phyloP scores from a whole-genome alignment of 108 stramenopile genomes.

The Pseudonitzschia multiseries region DNA sequence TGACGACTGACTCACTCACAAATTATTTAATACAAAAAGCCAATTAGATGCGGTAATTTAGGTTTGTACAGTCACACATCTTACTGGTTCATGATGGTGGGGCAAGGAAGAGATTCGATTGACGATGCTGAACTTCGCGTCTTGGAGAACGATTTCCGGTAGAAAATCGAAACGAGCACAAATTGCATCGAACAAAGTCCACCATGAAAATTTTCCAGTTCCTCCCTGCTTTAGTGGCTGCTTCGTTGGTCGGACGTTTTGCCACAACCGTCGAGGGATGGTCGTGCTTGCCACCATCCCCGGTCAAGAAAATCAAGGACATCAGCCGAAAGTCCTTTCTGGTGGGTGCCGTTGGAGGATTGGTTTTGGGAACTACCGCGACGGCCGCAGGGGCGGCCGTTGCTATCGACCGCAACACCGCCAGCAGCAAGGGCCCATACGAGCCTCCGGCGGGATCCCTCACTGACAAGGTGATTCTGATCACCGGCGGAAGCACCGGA shows the following conservation, averaged over 20 bases:
- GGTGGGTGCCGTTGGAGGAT: constrained; percentile 23
- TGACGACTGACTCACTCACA: constrained; percentile 5
- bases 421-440: constrained; percentile 13
- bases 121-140: too few species aligned
- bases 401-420: constrained; percentile 6
- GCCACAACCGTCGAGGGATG: neutral
- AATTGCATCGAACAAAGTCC: too few species aligned
- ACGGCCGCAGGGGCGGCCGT: constrained; percentile 24
- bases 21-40: too few species aligned
- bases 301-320: constrained; percentile 7
- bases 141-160: too few species aligned
- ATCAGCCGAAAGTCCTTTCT: constrained; percentile 25
- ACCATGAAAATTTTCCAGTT: neutral
- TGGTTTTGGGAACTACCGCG: constrained; percentile 22
- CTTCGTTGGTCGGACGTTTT: neutral
- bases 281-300: constrained; percentile 4
- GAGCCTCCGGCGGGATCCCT: constrained; percentile 44
- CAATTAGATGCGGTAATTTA: too few species aligned
- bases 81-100: too few species aligned
- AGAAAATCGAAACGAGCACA: too few species aligned
- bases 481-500: constrained; percentile 81
- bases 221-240: neutral
- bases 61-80: too few species aligned
- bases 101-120: too few species aligned
- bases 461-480: constrained; percentile 53